Evolutionary conservation across 352 stramenopile genomes (phyloP), one percentile per base, ranked within the genome.

Genomic region (Globisporangium cederbergense): DNA sequence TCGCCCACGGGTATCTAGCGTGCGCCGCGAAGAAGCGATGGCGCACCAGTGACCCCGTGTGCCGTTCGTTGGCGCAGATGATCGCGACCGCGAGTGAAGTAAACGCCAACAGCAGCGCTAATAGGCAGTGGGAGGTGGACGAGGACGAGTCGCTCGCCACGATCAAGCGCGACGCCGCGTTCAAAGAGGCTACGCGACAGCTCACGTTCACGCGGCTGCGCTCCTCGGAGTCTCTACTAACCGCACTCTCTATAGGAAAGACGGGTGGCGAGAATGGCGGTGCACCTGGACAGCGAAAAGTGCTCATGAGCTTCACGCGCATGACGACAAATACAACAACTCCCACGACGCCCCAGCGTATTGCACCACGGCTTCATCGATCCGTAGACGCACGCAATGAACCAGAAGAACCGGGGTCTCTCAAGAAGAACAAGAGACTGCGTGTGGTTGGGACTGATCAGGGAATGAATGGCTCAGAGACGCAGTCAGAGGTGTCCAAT

Each of bases 1-100:
- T 79, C 11, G 67, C 58, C 2, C 20, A 14, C 20, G 38, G 54
- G 11, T 75, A 70, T 11, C 58, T 77, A 34, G 40, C 58, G 20
- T 55, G 40, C 42, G 50, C 57, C 3, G 58, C 40, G 22, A 34
- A 45, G n/a, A 68, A 68, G 57, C 47, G 52, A 6, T 9, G 10
- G 36, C 32, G 46, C 20, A n/a, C 38, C 2, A 43, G 51, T 5
- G 64, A 70, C 1, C 6, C 34, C 6, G 64, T 62, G 16, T 52
- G 64, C 30, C 60, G 58, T 30, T 57, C 45, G 10, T 58, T 70
- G 0, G 64, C 64, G 16, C 64, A 61, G 0, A 20, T 53, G n/a
- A 52, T 64, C 11, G 20, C 50, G 5, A 10, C 25, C 7, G n/a
- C 22, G 0, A 56, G 13, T 28, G 4, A 32, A 9, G 28, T 16